Conservation (phyloP, 2,329 filamentous ascomycete species). For the Colletotrichum acutatum region DNA sequence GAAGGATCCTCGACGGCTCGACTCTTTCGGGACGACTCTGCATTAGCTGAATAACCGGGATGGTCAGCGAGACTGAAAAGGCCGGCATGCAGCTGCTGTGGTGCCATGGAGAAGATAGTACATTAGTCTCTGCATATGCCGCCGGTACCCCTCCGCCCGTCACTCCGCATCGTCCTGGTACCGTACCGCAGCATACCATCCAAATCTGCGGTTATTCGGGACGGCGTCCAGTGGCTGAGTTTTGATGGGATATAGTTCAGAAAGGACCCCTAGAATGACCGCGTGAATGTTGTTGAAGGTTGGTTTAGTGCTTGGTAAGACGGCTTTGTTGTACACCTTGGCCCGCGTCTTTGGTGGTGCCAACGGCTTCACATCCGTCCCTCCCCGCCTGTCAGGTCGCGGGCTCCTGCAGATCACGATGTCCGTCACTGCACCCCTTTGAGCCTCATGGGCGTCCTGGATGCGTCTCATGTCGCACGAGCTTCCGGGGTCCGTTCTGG, state of each 20-base stretch:
- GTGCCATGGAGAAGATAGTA: slow-evolving; percentile 27
- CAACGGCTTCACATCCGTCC: slow-evolving; percentile 24
- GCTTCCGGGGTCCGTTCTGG: slow-evolving; percentile 3
- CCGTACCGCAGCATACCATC: not conserved
- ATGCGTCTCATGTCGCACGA: slow-evolving; percentile 25
- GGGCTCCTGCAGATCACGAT: slow-evolving; percentile 26
- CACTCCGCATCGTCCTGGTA: slow-evolving; percentile 2
- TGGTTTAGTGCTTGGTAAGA: not conserved
- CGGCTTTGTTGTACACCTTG: not conserved
- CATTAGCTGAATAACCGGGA: slow-evolving; percentile 27
- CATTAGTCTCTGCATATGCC: slow-evolving; percentile 14
- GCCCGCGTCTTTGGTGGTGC: not conserved
- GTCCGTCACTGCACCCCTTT: slow-evolving; percentile 20
- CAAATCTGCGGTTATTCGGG: not conserved
- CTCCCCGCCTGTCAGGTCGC: slow-evolving; percentile 29
- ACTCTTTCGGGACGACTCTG: slow-evolving; percentile 26
- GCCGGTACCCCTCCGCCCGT: not conserved
- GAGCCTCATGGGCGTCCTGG: slow-evolving; percentile 27
- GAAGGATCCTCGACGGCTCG: slow-evolving; percentile 15
- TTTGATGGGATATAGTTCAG: not conserved
- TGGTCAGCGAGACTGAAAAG: slow-evolving; percentile 25
- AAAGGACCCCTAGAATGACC: no score
- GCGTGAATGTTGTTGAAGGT: not conserved
- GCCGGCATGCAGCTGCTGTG: slow-evolving; percentile 20
- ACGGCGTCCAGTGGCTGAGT: not conserved